Conservation (phyloP, 1,284 basidiomycete species). For the Malassezia slooffiae region DNA sequence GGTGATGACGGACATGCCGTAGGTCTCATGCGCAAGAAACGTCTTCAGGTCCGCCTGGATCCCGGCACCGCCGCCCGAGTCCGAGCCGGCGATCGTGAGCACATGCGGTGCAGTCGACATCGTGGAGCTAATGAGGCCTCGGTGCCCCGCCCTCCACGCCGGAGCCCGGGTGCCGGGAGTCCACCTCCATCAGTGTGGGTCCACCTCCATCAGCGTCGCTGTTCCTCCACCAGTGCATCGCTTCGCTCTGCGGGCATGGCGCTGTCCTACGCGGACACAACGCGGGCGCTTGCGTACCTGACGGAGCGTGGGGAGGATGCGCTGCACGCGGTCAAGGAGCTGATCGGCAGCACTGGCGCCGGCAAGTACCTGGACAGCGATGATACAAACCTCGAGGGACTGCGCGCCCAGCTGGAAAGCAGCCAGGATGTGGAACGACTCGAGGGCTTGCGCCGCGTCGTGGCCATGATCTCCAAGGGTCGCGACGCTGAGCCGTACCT, state of each 20-base stretch:
- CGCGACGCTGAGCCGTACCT: slow-evolving; percentile 74
- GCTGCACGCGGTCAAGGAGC: slow-evolving; percentile 31
- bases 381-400: slow-evolving; percentile 27
- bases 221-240: background rate
- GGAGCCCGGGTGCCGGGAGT: too few species aligned
- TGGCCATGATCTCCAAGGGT: slow-evolving; percentile 69
- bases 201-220: too few species aligned
- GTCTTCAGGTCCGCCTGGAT: slow-evolving; percentile 74
- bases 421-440: slow-evolving; percentile 32
- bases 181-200: too few species aligned
- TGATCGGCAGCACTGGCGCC: slow-evolving; percentile 31
- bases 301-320: slow-evolving; percentile 43
- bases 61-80: slow-evolving; percentile 77
- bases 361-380: slow-evolving; percentile 35
- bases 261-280: slow-evolving; percentile 30
- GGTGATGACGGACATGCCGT: slow-evolving; percentile 76
- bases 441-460: slow-evolving; percentile 34
- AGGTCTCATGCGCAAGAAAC: slow-evolving; percentile 61
- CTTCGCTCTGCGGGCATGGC: slow-evolving; percentile 14
- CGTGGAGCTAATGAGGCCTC: too few species aligned
- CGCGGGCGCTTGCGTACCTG: slow-evolving; percentile 36
- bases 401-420: slow-evolving; percentile 33
- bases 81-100: slow-evolving; percentile 72
- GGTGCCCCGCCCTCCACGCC: too few species aligned
- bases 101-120: slow-evolving; percentile 50